Conservation (phyloP, 148 eudicot genomes). For the Persicaria maculosa region DNA sequence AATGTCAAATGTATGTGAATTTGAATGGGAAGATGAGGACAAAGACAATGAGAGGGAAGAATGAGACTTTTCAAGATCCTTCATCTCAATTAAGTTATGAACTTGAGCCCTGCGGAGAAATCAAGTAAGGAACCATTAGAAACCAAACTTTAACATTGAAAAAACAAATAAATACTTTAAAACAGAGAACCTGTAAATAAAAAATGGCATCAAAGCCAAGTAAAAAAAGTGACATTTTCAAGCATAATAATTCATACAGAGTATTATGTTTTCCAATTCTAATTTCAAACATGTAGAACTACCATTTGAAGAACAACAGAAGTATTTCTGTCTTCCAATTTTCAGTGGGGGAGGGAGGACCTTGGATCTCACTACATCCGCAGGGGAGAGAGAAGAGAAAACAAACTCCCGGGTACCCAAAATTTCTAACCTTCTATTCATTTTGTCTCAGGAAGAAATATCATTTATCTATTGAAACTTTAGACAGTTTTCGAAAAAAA, state of each 20-base stretch:
- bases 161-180: neutral
- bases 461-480: too few relatives aligned
- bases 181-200: neutral
- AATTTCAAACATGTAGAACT: neutral
- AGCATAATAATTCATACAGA: neutral
- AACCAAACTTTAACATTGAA: neutral
- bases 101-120: slow-evolving; percentile 22
- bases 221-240: neutral
- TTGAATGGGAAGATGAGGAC: slow-evolving; percentile 12
- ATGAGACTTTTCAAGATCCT: slow-evolving; percentile 17
- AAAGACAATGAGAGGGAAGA: slow-evolving; percentile 9
- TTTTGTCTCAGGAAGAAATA: too few relatives aligned
- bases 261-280: neutral
- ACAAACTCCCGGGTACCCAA: neutral
- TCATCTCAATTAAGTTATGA: slow-evolving; percentile 19
- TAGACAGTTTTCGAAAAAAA: too few relatives aligned
- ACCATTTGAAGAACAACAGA: neutral
- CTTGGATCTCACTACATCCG: neutral
- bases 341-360: neutral
- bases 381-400: neutral
- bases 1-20: slow-evolving; percentile 13
- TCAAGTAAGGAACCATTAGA: slow-evolving; percentile 13
- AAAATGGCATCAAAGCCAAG: neutral
- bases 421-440: too few relatives aligned
- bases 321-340: neutral